Evolutionary conservation across 306 rosid species (phyloP).

Genomic region (Medicago arabica): DNA sequence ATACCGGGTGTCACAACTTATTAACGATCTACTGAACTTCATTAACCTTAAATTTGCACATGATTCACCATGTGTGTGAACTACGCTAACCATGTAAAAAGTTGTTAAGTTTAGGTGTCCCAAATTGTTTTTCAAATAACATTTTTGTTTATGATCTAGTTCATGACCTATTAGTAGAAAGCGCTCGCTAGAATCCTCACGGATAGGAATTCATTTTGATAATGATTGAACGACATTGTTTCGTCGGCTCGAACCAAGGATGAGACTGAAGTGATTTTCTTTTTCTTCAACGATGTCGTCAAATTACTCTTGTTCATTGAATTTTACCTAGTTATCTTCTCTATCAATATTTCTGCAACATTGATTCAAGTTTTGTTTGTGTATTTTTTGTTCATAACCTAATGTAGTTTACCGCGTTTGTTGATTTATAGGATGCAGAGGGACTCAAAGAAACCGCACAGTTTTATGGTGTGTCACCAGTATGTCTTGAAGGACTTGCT

Average conservation of each 20-base stretch:
- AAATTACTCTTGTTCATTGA: background rate
- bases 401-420: background rate
- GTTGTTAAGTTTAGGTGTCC: no score
- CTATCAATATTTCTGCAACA: conserved; percentile 6
- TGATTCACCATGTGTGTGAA: no score
- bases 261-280: background rate
- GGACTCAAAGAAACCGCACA: conserved; percentile 78
- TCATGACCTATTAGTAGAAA: no score
- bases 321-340: background rate
- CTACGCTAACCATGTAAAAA: no score
- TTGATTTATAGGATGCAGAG: conserved; percentile 58
- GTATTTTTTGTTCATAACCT: background rate
- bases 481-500: conserved; percentile 65
- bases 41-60: no score
- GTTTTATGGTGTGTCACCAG: conserved; percentile 69
- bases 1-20: no score
- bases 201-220: background rate
- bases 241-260: background rate
- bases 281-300: background rate
- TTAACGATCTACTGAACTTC: no score
- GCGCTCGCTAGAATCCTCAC: background rate
- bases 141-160: no score
- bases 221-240: background rate
- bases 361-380: conserved; percentile 23
- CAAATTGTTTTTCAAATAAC: no score